phyloP scores from a whole-genome alignment of 2,329 filamentous ascomycete species.

The Teratosphaeria nubilosa region DNA sequence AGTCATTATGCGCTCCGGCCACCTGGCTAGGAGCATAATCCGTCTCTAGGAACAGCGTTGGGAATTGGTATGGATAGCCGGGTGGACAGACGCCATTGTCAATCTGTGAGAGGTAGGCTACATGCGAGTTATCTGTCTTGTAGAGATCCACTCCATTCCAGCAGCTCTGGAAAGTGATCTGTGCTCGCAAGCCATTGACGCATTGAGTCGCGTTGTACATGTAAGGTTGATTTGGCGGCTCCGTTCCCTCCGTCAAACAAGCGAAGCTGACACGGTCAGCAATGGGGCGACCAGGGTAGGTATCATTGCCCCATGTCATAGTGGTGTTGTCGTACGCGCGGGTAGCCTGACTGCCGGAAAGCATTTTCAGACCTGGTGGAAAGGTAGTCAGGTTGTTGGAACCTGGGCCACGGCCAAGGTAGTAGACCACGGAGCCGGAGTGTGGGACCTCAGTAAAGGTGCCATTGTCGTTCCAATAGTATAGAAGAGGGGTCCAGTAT shows the following conservation, averaged over 20 bases:
- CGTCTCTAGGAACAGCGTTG: conserved; percentile 34
- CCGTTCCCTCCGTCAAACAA: conserved; percentile 16
- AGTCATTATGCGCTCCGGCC: conserved; percentile 24
- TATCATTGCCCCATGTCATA: conserved; percentile 27
- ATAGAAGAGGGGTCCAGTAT: conserved; percentile 29
- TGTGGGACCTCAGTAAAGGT: conserved; percentile 41
- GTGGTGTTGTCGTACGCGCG: conserved; percentile 37
- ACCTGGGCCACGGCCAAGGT: conserved; percentile 41
- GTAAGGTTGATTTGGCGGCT: conserved; percentile 19
- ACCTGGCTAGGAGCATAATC: conserved; percentile 26
- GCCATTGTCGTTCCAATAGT: conserved; percentile 26
- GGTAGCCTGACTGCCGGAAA: conserved; percentile 53
- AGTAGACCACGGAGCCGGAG: conserved; percentile 64
- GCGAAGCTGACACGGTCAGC: conserved; percentile 42
- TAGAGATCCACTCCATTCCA: conserved; percentile 29
- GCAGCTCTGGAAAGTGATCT: conserved; percentile 30
- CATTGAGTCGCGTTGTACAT: conserved; percentile 25
- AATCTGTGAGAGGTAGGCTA: conserved; percentile 29
- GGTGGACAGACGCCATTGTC: conserved; percentile 35
- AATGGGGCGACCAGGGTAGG: conserved; percentile 31
- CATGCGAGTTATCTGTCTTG: conserved; percentile 31
- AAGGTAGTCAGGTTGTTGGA: conserved; percentile 55
- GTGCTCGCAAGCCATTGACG: conserved; percentile 26
- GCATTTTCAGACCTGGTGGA: conserved; percentile 59
- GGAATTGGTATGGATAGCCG: conserved; percentile 27